Percentiles rank a stretch among this genome's conserved stretches.
phyloP scores from a whole-genome alignment of 139 green algal species.

The Deuterostichococcus epilithicus region DNA sequence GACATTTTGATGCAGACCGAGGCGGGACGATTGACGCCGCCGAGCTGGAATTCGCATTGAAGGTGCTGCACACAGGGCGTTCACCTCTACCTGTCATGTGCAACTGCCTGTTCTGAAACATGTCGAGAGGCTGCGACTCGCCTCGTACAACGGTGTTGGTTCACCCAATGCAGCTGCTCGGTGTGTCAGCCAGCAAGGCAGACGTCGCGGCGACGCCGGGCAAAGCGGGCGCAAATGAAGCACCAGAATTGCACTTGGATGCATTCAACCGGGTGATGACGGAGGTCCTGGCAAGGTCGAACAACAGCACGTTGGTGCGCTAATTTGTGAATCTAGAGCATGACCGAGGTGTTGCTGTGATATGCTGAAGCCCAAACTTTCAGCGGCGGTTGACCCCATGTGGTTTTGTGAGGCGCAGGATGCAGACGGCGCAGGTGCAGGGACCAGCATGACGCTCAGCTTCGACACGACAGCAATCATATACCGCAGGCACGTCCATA shows the following conservation, averaged over 20 bases:
- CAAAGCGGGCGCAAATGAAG: slow-evolving; percentile 63
- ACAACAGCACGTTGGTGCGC: too few species aligned
- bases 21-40: slow-evolving; percentile 69
- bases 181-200: slow-evolving; percentile 19
- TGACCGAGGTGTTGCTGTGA: background rate
- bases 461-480: background rate
- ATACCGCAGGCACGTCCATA: too few species aligned
- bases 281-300: slow-evolving; percentile 28
- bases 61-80: too few species aligned
- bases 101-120: too few species aligned
- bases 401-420: too few species aligned
- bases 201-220: slow-evolving; percentile 48
- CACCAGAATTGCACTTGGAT: slow-evolving; percentile 46
- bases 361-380: too few species aligned
- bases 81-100: too few species aligned
- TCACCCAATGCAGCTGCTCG: slow-evolving; percentile 22
- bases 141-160: too few species aligned
- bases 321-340: too few species aligned
- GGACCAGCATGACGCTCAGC: slow-evolving; percentile 17
- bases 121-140: too few species aligned
- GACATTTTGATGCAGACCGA: slow-evolving; percentile 75
- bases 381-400: too few species aligned
- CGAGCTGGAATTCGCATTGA: slow-evolving; percentile 59
- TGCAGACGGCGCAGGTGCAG: background rate
- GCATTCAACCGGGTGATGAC: slow-evolving; percentile 80